These are phyloP conservation scores for Sphaerulina musiva DNA, from an alignment of 2,329 filamentous ascomycete species.

Conservation along the genomic window DNA sequence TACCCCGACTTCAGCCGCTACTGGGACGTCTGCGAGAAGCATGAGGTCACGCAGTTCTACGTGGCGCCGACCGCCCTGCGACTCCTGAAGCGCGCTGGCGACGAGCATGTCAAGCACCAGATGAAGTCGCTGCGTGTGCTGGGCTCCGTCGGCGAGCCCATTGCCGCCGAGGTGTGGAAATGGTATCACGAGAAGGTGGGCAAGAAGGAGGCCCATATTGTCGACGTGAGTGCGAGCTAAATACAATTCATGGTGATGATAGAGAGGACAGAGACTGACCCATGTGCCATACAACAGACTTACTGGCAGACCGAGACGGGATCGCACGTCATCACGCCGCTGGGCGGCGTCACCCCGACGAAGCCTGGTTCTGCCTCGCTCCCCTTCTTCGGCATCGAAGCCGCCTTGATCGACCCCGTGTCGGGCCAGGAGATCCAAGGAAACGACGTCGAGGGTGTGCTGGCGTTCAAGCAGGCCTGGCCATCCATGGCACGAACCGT, in stretches of 20 bases:
- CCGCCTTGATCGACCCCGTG: conserved; percentile 93
- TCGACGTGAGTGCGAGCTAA: conserved; percentile 65
- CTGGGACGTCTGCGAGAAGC: conserved; percentile 96
- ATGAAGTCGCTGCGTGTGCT: conserved; percentile 87
- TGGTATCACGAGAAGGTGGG: conserved; percentile 97
- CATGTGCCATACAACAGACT: conserved; percentile 52
- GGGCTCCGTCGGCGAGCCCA: conserved; percentile 93
- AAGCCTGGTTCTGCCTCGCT: conserved; percentile 94
- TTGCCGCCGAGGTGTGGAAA: conserved; percentile 97
- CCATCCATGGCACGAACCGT: conserved; percentile 97
- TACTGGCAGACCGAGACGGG: conserved; percentile 99
- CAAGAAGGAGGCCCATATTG: conserved; percentile 84
- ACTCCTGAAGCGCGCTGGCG: conserved; percentile 87
- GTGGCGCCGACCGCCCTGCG: conserved; percentile 91
- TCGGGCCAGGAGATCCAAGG: conserved; percentile 88
- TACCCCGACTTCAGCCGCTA: conserved; percentile 98
- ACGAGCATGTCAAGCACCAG: conserved; percentile 81
- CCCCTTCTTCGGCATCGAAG: conserved; percentile 97
- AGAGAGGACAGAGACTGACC: conserved; percentile 19
- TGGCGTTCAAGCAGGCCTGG: conserved; percentile 97
- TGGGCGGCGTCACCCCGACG: conserved; percentile 88
- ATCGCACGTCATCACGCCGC: conserved; percentile 87
- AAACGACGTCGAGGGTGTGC: conserved; percentile 93
- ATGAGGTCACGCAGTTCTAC: conserved; percentile 95
- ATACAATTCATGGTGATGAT: neutral